Evolutionary conservation across 176 grass and related monocot species (phyloP).

Genomic region (Aegilops umbellulata): DNA sequence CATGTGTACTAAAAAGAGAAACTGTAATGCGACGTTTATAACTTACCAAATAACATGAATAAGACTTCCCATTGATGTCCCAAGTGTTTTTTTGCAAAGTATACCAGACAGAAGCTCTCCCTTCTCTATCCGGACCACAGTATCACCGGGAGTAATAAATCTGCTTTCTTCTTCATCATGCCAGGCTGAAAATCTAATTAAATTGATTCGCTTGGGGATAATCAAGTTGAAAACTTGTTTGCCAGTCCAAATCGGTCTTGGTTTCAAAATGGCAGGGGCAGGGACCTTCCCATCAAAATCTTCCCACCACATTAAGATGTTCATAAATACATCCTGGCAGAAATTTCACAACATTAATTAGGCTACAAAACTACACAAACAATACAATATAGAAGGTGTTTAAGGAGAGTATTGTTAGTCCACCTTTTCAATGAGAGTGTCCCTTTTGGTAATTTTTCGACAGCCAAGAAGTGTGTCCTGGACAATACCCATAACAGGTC

Average conservation of each 20-base stretch:
- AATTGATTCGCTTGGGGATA: constrained; percentile 96
- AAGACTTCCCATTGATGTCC: constrained; percentile 74
- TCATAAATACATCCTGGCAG: constrained; percentile 95
- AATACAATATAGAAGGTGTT: background rate
- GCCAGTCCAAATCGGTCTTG: constrained; percentile 94
- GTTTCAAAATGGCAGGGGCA: constrained; percentile 90
- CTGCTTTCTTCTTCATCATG: constrained; percentile 69
- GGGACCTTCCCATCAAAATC: constrained; percentile 96
- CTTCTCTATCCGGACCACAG: constrained; percentile 89
- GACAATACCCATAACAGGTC: constrained; percentile 97
- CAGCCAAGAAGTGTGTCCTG: constrained; percentile 90
- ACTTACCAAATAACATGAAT: constrained; percentile 97
- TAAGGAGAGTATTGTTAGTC: background rate
- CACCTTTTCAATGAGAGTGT: constrained; percentile 96
- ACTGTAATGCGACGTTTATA: background rate
- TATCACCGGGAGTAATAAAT: constrained; percentile 93
- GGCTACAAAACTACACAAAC: background rate
- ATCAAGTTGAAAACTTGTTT: constrained; percentile 99
- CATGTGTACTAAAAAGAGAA: background rate
- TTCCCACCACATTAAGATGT: constrained; percentile 99
- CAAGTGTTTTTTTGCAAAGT: constrained; percentile 87
- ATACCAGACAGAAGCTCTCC: constrained; percentile 91
- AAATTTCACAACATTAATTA: constrained; percentile 15
- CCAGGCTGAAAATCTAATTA: constrained; percentile 88
- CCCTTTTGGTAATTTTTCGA: constrained; percentile 94